These are phyloP conservation scores for Blastomyces parvus DNA, from an alignment of 2,329 filamentous ascomycete genomes.

Conservation along the genomic window DNA sequence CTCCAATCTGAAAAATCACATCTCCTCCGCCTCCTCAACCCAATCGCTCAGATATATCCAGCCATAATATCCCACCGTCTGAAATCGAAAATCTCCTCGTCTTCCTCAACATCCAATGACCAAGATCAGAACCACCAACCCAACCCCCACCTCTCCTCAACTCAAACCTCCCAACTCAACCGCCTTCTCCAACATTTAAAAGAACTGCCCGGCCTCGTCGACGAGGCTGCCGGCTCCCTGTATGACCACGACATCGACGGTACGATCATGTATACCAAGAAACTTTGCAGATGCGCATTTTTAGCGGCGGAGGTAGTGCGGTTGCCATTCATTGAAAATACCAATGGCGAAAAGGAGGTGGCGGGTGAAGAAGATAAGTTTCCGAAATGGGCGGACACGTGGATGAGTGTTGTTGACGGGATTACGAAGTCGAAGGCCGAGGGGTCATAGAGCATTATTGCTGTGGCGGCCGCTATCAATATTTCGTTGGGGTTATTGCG, in stretches of 20 bases:
- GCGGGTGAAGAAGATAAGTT: constrained; percentile 57
- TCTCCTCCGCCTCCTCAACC: constrained; percentile 35
- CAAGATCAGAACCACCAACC: background rate
- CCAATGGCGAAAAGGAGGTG: constrained; percentile 38
- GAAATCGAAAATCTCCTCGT: constrained; percentile 23
- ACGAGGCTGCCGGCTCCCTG: constrained; percentile 39
- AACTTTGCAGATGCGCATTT: constrained; percentile 42
- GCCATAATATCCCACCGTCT: constrained; percentile 35
- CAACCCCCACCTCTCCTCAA: background rate
- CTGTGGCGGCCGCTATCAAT: background rate
- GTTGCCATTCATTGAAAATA: constrained; percentile 62
- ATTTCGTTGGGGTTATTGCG: no score
- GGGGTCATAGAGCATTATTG: background rate
- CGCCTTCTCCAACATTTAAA: constrained; percentile 26
- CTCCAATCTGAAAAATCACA: constrained; percentile 34
- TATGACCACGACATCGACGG: constrained; percentile 34
- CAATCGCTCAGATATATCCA: constrained; percentile 36
- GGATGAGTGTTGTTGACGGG: constrained; percentile 39
- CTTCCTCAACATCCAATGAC: constrained; percentile 8
- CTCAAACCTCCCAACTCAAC: constrained; percentile 27
- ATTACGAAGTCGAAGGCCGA: constrained; percentile 24
- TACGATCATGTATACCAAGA: constrained; percentile 25
- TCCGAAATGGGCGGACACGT: constrained; percentile 60
- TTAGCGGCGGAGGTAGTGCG: constrained; percentile 60
- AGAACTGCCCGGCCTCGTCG: constrained; percentile 33